Conservation (phyloP, 2,329 filamentous ascomycete species). For the Penicillium occitanis region DNA sequence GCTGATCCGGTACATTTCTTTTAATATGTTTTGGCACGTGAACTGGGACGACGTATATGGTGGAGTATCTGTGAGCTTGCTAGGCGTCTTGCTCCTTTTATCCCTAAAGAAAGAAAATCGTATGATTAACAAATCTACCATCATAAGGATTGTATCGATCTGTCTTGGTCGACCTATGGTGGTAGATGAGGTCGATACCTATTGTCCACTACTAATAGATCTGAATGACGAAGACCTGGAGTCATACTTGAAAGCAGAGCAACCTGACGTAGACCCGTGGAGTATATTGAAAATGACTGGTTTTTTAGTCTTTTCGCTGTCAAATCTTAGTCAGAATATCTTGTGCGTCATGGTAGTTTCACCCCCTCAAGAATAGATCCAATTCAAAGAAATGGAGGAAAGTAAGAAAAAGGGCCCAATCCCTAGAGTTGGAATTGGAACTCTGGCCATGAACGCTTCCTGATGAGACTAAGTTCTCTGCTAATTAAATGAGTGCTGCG, state of each 20-base stretch:
- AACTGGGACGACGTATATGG: not conserved
- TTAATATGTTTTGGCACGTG: not conserved
- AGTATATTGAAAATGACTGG: not conserved
- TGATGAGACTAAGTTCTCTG: not conserved
- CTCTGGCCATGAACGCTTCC: not conserved
- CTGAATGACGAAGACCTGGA: not conserved
- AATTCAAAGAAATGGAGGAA: not conserved
- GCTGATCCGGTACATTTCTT: not conserved
- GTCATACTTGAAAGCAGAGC: not conserved
- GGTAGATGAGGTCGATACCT: not conserved
- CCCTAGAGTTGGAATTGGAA: not conserved
- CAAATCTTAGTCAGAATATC: not conserved
- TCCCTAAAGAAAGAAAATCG: too few species aligned
- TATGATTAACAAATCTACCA: not conserved
- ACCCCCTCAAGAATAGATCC: not conserved
- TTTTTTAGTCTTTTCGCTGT: not conserved
- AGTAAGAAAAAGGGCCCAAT: not conserved
- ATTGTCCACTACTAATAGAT: not conserved
- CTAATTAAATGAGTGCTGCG: not conserved
- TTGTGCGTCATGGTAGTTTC: not conserved
- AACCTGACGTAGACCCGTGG: not conserved
- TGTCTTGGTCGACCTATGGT: not conserved
- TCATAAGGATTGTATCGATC: not conserved
- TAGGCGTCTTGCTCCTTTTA: not conserved
- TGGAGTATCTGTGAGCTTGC: not conserved